Conservation (phyloP, 805 yeast species). For the Candida easanensis region DNA sequence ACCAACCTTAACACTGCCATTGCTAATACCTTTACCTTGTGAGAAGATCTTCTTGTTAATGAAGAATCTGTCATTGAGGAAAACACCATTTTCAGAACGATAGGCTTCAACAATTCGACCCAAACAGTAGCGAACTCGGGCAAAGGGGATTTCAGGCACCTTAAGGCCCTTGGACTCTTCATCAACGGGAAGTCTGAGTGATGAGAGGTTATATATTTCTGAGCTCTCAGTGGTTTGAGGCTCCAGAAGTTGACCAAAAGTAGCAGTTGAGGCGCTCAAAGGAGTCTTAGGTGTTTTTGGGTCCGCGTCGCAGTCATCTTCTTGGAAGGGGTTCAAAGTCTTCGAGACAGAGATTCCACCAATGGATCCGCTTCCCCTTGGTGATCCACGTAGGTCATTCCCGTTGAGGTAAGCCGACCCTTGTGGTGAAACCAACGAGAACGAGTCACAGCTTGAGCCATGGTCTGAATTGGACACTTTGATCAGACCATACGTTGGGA, state of each 20-base stretch:
- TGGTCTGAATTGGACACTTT: slow-evolving; percentile 23
- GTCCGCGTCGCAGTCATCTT: not conserved
- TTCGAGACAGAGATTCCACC: slow-evolving; percentile 3
- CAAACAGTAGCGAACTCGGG: slow-evolving; percentile 11
- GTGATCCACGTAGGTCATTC: slow-evolving; percentile 6
- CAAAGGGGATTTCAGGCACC: slow-evolving; percentile 13
- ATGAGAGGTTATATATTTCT: not conserved
- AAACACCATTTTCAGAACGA: slow-evolving; percentile 21
- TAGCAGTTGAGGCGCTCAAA: slow-evolving; percentile 5
- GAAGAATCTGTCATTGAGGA: slow-evolving; percentile 16
- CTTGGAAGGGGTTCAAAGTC: slow-evolving; percentile 2
- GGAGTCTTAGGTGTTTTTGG: slow-evolving; percentile 9
- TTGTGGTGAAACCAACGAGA: slow-evolving; percentile 12
- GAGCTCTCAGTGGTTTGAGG: not conserved
- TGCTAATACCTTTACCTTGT: slow-evolving; percentile 15
- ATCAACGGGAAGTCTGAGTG: slow-evolving; percentile 4
- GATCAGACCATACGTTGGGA: slow-evolving; percentile 23
- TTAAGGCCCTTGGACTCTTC: slow-evolving; percentile 3
- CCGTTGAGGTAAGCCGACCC: slow-evolving; percentile 9
- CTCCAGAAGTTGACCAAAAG: slow-evolving; percentile 5
- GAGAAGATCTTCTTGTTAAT: slow-evolving; percentile 17
- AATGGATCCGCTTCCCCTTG: slow-evolving; percentile 1
- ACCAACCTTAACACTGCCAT: slow-evolving; percentile 25
- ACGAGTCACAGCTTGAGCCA: slow-evolving; percentile 20
- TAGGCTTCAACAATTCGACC: slow-evolving; percentile 17